A percentile compares a stretch with the other conserved stretches of the same genome.
These are phyloP conservation scores for Naegleria fowleri DNA, from an alignment of 208 protist genomes.

Conservation along the genomic window DNA sequence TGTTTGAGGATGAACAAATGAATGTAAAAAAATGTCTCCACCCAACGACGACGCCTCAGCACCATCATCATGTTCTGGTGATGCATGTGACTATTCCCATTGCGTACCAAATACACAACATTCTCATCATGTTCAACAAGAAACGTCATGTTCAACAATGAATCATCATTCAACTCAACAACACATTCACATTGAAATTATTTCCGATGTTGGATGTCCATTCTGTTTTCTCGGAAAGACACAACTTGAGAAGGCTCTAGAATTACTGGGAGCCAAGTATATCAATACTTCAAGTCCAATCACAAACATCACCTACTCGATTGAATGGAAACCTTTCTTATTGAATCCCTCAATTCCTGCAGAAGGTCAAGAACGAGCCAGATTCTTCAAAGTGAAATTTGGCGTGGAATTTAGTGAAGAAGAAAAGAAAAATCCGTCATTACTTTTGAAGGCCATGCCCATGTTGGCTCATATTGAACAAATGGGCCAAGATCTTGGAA, in stretches of 20 bases:
- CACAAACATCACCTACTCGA: background rate
- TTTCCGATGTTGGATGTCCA: background rate
- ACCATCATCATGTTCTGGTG: no score
- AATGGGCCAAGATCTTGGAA: background rate
- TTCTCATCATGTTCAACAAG: no score
- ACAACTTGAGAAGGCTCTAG: background rate
- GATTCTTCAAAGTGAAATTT: background rate
- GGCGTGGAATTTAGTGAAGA: background rate
- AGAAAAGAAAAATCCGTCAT: background rate
- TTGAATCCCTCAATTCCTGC: background rate
- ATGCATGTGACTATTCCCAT: no score
- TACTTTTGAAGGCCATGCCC: background rate
- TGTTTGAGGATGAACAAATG: no score
- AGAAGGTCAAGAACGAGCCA: background rate
- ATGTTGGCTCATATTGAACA: background rate
- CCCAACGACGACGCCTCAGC: no score
- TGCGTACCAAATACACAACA: no score
- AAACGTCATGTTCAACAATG: no score
- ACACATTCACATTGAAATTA: background rate
- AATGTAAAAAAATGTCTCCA: no score
- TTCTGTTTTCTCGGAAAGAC: background rate
- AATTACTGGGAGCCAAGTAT: background rate
- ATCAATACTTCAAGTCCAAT: no score
- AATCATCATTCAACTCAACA: no score
- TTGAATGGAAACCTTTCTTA: background rate